Conservation (phyloP, 2,329 filamentous ascomycete species). For the Ascochyta fabae region DNA sequence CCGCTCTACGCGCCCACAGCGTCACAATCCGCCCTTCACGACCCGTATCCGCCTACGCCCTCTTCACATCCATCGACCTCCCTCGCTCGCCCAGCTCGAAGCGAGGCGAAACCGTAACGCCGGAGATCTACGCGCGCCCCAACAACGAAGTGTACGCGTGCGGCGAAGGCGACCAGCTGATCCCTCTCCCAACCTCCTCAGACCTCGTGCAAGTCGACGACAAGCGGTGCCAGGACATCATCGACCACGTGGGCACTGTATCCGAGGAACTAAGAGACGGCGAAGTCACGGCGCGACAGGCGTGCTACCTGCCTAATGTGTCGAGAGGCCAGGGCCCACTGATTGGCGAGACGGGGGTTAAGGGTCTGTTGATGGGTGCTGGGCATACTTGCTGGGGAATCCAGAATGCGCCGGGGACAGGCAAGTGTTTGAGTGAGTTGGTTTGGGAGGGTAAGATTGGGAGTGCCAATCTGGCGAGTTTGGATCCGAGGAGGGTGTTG, state of each 20-base stretch:
- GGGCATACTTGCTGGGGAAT: conserved; percentile 99
- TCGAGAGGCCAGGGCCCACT: conserved; percentile 69
- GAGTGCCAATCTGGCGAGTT: conserved; percentile 51
- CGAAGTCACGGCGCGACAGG: conserved; percentile 75
- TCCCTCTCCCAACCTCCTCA: conserved; percentile 77
- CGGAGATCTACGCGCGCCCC: conserved; percentile 92
- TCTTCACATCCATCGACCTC: conserved; percentile 86
- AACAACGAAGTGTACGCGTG: conserved; percentile 92
- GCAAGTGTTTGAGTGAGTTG: conserved; percentile 54
- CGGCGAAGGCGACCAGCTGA: conserved; percentile 79
- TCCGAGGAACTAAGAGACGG: conserved; percentile 55
- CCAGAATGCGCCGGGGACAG: conserved; percentile 88
- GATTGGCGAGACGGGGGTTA: conserved; percentile 75
- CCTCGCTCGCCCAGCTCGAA: conserved; percentile 58
- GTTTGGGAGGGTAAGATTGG: conserved; percentile 53
- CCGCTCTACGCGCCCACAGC: conserved; percentile 66
- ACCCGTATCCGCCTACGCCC: conserved; percentile 73
- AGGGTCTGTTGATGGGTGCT: conserved; percentile 79
- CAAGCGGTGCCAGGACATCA: conserved; percentile 80
- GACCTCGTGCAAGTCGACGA: conserved; percentile 79
- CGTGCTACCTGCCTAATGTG: conserved; percentile 90
- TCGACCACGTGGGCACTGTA: conserved; percentile 75
- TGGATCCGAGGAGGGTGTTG: conserved; percentile 49
- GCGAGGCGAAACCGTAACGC: conserved; percentile 67
- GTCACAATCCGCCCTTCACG: conserved; percentile 65